phyloP scores from a whole-genome alignment of 805 yeast genomes.

The Wickerhamiella azymoides region DNA sequence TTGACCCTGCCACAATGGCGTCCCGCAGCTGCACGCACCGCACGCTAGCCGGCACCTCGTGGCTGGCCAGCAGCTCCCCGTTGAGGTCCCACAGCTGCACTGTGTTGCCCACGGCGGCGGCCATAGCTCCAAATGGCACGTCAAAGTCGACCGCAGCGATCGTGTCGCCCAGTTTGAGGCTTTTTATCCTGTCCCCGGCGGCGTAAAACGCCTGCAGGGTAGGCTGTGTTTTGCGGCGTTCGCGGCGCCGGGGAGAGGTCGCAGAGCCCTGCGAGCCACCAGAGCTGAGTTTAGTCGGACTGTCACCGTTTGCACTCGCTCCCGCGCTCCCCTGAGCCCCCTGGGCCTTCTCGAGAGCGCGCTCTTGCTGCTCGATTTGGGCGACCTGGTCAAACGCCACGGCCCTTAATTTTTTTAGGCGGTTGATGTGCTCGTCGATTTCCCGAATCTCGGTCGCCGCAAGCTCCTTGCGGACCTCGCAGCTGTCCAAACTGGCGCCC shows the following conservation, averaged over 20 bases:
- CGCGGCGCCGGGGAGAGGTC: constrained; percentile 19
- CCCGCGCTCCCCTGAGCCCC: neutral
- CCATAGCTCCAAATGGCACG: constrained; percentile 60
- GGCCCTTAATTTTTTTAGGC: constrained; percentile 37
- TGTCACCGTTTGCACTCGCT: neutral
- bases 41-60: constrained; percentile 36
- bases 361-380: constrained; percentile 45
- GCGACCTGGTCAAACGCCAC: constrained; percentile 46
- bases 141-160: constrained; percentile 54
- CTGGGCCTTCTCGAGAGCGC: constrained; percentile 24
- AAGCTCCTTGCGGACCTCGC: constrained; percentile 50
- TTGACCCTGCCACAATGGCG: constrained; percentile 40
- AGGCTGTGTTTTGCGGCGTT: constrained; percentile 39
- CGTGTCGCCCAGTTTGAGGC: constrained; percentile 39
- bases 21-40: constrained; percentile 44
- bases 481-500: constrained; percentile 35
- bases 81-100: constrained; percentile 76
- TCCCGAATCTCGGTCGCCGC: constrained; percentile 53
- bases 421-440: constrained; percentile 42
- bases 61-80: constrained; percentile 23
- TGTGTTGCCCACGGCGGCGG: constrained; percentile 65
- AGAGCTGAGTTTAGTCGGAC: constrained; percentile 13
- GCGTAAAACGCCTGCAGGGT: constrained; percentile 51
- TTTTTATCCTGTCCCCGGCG: constrained; percentile 41
- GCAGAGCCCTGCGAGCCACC: constrained; percentile 20